phyloP scores from a whole-genome alignment of 2,329 filamentous ascomycete species.

The Cladophialophora exuberans region DNA sequence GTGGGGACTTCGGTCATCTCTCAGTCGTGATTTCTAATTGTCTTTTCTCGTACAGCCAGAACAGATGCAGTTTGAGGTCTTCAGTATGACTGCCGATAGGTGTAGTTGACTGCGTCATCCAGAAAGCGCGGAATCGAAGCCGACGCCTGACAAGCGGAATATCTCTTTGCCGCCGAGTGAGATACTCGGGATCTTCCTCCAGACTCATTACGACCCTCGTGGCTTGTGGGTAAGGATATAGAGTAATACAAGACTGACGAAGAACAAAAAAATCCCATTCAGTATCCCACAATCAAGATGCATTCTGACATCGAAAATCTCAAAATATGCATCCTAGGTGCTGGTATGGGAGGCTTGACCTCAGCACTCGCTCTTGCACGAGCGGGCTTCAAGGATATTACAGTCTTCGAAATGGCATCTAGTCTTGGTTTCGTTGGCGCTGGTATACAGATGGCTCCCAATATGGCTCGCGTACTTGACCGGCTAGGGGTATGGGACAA shows the following conservation, averaged over 20 bases:
- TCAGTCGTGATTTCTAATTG: neutral
- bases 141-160: neutral
- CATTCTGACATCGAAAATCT: slow-evolving; percentile 31
- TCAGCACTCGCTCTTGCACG: slow-evolving; percentile 73
- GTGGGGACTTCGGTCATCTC: neutral
- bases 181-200: neutral
- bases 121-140: neutral
- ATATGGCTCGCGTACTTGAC: slow-evolving; percentile 77
- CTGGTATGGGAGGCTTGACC: slow-evolving; percentile 76
- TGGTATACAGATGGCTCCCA: slow-evolving; percentile 82
- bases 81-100: neutral
- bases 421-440: slow-evolving; percentile 80
- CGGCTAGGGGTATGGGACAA: slow-evolving; percentile 71
- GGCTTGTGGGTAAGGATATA: no score
- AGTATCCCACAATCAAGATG: slow-evolving; percentile 15
- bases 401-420: slow-evolving; percentile 73
- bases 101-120: neutral
- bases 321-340: slow-evolving; percentile 44
- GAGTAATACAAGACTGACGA: neutral
- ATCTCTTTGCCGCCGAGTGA: slow-evolving; percentile 5
- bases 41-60: neutral
- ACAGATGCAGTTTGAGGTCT: neutral
- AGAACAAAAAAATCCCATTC: neutral
- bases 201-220: neutral
- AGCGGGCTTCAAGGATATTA: slow-evolving; percentile 73